phyloP scores from a whole-genome alignment of 78 protist species.

The Protostelium mycophagum region DNA sequence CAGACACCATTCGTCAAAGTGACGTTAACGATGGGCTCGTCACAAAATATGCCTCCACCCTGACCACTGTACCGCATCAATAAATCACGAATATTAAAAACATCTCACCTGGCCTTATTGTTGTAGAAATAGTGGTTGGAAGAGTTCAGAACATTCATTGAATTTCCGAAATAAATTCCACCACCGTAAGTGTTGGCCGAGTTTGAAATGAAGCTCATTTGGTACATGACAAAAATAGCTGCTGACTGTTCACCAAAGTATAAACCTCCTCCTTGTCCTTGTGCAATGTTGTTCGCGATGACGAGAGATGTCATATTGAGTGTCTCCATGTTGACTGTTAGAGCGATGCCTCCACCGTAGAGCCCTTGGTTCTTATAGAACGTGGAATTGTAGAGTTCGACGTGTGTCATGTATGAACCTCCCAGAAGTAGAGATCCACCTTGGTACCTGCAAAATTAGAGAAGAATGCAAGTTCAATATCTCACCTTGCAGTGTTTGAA shows the following conservation, averaged over 20 bases:
- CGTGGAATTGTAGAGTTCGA: neutral
- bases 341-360: neutral
- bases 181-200: neutral
- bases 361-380: neutral
- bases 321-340: neutral
- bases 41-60: neutral
- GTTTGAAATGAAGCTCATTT: neutral
- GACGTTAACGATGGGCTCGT: neutral
- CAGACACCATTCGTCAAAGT: neutral
- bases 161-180: neutral
- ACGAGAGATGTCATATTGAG: neutral
- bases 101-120: neutral
- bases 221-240: neutral
- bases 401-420: neutral
- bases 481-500: neutral
- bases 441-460: neutral
- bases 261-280: neutral
- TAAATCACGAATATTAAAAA: too few relatives aligned
- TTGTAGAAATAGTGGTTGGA: neutral
- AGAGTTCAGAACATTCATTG: neutral
- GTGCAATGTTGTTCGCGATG: neutral
- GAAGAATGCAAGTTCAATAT: neutral
- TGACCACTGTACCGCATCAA: neutral
- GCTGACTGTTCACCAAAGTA: neutral
- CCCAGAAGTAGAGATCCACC: neutral